phyloP scores from a whole-genome alignment of 108 stramenopile genomes.

The Nitzschia sp. region DNA sequence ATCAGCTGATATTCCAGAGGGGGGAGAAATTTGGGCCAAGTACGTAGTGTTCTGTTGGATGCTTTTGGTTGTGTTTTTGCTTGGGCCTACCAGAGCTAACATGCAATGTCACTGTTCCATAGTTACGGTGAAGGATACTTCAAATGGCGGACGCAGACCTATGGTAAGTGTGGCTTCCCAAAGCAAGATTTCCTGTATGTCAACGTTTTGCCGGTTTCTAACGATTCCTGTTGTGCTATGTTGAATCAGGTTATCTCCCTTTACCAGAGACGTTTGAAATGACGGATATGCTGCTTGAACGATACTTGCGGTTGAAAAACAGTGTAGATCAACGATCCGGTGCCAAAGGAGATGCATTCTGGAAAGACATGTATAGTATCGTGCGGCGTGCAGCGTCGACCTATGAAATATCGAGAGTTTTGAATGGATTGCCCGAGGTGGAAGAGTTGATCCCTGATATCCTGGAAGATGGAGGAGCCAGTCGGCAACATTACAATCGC shows the following conservation, averaged over 20 bases:
- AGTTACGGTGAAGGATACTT: slow-evolving; percentile 35
- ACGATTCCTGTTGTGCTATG: not conserved
- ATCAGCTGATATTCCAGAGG: slow-evolving; percentile 34
- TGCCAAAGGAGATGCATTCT: slow-evolving; percentile 1
- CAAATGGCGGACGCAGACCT: slow-evolving; percentile 1
- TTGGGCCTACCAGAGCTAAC: not conserved
- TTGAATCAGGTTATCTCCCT: slow-evolving; percentile 23
- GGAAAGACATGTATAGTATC: slow-evolving; percentile 24
- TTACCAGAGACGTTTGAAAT: slow-evolving; percentile 17
- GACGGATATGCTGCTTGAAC: slow-evolving; percentile 14
- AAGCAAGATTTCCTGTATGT: not conserved
- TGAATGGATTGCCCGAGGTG: slow-evolving; percentile 39
- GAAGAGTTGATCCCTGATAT: slow-evolving; percentile 9
- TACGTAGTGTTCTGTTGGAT: not conserved
- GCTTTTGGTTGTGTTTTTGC: not conserved
- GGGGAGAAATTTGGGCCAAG: slow-evolving; percentile 52
- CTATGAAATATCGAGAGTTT: slow-evolving; percentile 18
- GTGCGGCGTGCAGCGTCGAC: slow-evolving; percentile 8
- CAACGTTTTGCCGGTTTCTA: not conserved
- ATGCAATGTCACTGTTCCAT: not conserved
- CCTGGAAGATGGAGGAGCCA: slow-evolving; percentile 27
- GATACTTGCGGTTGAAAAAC: slow-evolving; percentile 5
- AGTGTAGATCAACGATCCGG: not conserved
- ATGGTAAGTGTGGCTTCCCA: slow-evolving; percentile 5
- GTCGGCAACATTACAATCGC: slow-evolving; percentile 25